Evolutionary conservation across 257 asterid species (phyloP).

Genomic region (Jacaranda copaia): DNA sequence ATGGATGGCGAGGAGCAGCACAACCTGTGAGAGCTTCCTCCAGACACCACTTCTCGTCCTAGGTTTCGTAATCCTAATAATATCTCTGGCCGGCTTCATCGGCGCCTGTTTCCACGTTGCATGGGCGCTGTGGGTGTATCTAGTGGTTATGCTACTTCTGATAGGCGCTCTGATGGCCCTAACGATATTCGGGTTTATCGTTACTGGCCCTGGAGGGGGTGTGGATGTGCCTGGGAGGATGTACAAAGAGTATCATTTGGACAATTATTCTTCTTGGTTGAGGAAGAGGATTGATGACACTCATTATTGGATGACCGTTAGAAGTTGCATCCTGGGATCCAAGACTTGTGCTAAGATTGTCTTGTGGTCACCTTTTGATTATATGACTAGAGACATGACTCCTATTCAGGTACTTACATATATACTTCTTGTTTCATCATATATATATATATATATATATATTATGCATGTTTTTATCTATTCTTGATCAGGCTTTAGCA

Average conservation of each 20-base stretch:
- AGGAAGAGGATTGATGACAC: conserved; percentile 71
- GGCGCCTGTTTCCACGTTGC: conserved; percentile 95
- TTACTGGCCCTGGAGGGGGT: conserved; percentile 82
- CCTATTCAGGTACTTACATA: conserved; percentile 74
- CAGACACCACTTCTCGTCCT: conserved; percentile 83
- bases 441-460: too few relatives aligned
- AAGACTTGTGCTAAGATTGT: conserved; percentile 73
- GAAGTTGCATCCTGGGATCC: conserved; percentile 77
- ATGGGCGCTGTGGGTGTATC: conserved; percentile 90
- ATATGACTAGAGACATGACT: conserved; percentile 69
- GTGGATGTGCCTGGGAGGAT: conserved; percentile 62
- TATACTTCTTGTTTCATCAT: not conserved
- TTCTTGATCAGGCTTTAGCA: too few relatives aligned
- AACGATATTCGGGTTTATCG: conserved; percentile 83
- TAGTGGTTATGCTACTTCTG: conserved; percentile 74
- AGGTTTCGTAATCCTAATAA: conserved; percentile 74
- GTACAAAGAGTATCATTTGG: conserved; percentile 71
- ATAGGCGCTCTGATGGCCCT: conserved; percentile 74
- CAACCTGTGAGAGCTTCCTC: conserved; percentile 86
- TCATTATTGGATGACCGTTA: conserved; percentile 68
- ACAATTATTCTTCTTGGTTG: conserved; percentile 76
- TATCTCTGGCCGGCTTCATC: conserved; percentile 88
- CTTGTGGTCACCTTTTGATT: conserved; percentile 83
- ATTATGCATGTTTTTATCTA: not conserved
- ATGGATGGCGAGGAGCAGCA: conserved; percentile 89